Evolutionary conservation across 352 stramenopile species (phyloP), one percentile per base, ranked within the genome.

Genomic region (Pythium aphanidermatum): DNA sequence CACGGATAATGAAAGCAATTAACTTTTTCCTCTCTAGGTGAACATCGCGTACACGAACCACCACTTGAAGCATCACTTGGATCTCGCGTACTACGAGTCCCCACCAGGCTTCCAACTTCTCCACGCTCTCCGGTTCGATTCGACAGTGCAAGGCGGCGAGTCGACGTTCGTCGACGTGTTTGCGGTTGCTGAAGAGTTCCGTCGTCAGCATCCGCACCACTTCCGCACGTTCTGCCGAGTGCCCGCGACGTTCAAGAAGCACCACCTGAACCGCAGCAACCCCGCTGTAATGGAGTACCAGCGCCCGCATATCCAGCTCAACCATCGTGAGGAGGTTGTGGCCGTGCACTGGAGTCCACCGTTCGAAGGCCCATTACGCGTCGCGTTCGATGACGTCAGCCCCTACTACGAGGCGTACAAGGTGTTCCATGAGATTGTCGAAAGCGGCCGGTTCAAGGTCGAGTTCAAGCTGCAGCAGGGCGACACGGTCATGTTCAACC

Each of bases 31-130:
- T 27, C 2, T 21, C 10, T 33, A 93, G 82, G 73, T 97, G 10
- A 98, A 98, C 60, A 95, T 98, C 33, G 95, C 95, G 16, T 98
- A 98, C 65, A 98, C 92, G 28, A 88, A 76, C 8, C 55, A 84
- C 27, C 74, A 76, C 20, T 60, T 98, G 24, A 88, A 92, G 55
- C 92, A 88, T 40, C 95, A 98, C 65, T 70, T 98, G 62, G 95
- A 98, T 62, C 68, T 98, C 46, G 83, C 86, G 5, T 98, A 98
- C 68, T 98, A 98, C 63, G 95, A 98, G 69, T 97, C 87, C 5
- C 88, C 91, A n/a, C 95, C 95, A 10, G 94, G 94, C 19, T 62
- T 98, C 26, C 95, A 98, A 69, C 71, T 98, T 17, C 63, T 98
- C 28, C 92, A 98, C 60, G 96, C 92, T 39, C 55, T 96, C 6